Conservation (phyloP, 1,284 basidiomycete genomes). For the Trametes hirsuta region DNA sequence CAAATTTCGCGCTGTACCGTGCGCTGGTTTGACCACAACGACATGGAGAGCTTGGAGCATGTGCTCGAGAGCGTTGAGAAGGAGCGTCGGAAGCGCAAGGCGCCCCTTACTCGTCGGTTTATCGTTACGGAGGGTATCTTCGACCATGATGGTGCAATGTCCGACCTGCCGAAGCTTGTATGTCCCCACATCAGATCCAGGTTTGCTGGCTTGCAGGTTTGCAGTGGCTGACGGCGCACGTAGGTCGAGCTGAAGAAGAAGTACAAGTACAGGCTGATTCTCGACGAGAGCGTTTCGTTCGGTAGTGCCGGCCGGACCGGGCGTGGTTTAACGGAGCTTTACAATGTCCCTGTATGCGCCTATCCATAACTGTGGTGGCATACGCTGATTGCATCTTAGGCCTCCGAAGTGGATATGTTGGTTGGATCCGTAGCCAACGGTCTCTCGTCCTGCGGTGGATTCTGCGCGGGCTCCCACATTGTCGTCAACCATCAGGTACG, state of each 20-base stretch:
- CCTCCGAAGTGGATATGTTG: conserved; percentile 79
- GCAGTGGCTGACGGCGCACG: neutral
- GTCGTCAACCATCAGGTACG: conserved; percentile 88
- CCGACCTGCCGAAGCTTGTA: conserved; percentile 89
- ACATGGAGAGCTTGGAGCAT: conserved; percentile 88
- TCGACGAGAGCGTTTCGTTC: conserved; percentile 95
- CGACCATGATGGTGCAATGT: conserved; percentile 91
- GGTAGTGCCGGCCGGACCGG: conserved; percentile 93
- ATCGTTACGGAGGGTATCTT: conserved; percentile 98
- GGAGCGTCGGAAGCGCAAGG: conserved; percentile 84
- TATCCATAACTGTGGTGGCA: neutral
- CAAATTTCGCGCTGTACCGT: conserved; percentile 94
- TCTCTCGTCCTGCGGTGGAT: conserved; percentile 87
- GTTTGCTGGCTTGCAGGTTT: too few species aligned
- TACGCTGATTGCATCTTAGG: conserved; percentile 40
- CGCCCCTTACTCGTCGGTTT: conserved; percentile 87
- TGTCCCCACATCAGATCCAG: conserved; percentile 35
- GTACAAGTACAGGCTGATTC: conserved; percentile 94
- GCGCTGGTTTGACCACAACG: conserved; percentile 96
- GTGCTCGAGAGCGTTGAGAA: conserved; percentile 85
- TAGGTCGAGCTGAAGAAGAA: conserved; percentile 94
- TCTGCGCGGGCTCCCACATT: conserved; percentile 88
- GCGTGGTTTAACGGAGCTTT: conserved; percentile 92
- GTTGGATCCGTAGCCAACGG: conserved; percentile 88
- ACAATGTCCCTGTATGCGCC: conserved; percentile 80